These are phyloP conservation scores for Vanderwaltozyma yarrowii DNA, from an alignment of 805 yeast genomes.

Conservation along the genomic window DNA sequence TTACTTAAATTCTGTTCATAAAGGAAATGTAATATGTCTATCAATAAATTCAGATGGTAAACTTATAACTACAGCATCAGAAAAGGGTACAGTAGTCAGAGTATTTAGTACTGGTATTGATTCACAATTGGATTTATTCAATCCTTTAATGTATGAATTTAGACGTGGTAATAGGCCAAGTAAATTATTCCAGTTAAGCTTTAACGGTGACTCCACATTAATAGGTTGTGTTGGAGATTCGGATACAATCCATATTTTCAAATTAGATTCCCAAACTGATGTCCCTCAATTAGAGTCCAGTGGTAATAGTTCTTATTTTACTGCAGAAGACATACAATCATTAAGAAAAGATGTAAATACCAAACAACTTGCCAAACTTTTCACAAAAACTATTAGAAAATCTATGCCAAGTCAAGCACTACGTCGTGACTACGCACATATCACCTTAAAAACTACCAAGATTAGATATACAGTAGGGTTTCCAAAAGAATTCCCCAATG, in stretches of 20 bases:
- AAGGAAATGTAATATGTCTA: slow-evolving; percentile 22
- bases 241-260: slow-evolving; percentile 82
- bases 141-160: slow-evolving; percentile 38
- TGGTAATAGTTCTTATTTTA: background rate
- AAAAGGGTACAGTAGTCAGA: slow-evolving; percentile 61
- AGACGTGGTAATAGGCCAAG: slow-evolving; percentile 72
- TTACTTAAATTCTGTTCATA: slow-evolving; percentile 24
- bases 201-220: slow-evolving; percentile 49
- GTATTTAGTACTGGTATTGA: slow-evolving; percentile 49
- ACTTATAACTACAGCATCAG: slow-evolving; percentile 55
- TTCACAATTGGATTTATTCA: slow-evolving; percentile 18
- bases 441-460: slow-evolving; percentile 4
- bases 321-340: background rate
- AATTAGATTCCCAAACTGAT: slow-evolving; percentile 37
- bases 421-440: slow-evolving; percentile 24
- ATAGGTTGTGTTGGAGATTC: slow-evolving; percentile 80
- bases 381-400: slow-evolving; percentile 21
- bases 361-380: slow-evolving; percentile 16
- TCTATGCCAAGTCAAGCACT: slow-evolving; percentile 23
- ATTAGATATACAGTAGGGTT: slow-evolving; percentile 14
- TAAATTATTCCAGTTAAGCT: slow-evolving; percentile 53
- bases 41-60: slow-evolving; percentile 49
- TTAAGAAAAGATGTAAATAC: slow-evolving; percentile 6
- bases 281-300: slow-evolving; percentile 5
- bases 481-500: slow-evolving; percentile 25